These are phyloP conservation scores for Naganishia albida DNA, from an alignment of 1,284 basidiomycete species.

Conservation along the genomic window DNA sequence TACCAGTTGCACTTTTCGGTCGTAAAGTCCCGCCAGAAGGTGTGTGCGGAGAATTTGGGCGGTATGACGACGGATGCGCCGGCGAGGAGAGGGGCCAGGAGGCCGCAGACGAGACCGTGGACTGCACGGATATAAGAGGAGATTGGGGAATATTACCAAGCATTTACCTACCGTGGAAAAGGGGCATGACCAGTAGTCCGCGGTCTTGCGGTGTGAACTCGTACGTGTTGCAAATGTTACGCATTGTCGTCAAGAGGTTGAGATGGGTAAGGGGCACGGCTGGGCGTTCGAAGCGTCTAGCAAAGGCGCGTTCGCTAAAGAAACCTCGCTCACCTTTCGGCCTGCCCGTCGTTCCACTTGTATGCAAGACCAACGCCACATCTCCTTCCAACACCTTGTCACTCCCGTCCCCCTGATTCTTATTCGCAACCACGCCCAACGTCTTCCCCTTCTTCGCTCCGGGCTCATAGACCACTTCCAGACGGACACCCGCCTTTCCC, in stretches of 20 bases:
- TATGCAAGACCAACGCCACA: slow-evolving; percentile 61
- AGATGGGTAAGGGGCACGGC: slow-evolving; percentile 65
- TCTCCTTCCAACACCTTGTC: slow-evolving; percentile 52
- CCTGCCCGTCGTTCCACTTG: slow-evolving; percentile 62
- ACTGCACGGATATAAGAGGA: neutral
- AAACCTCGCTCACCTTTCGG: slow-evolving; percentile 54
- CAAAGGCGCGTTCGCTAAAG: neutral
- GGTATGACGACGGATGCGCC: slow-evolving; percentile 65
- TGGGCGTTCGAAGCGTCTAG: slow-evolving; percentile 40
- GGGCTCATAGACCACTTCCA: slow-evolving; percentile 28
- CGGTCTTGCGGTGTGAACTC: slow-evolving; percentile 56
- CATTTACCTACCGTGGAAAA: slow-evolving; percentile 62
- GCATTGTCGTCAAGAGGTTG: slow-evolving; percentile 63
- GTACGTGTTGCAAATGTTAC: slow-evolving; percentile 63
- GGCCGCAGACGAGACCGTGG: slow-evolving; percentile 63
- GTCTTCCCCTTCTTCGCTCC: slow-evolving; percentile 6
- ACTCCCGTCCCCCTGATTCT: slow-evolving; percentile 26
- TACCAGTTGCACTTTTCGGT: slow-evolving; percentile 60
- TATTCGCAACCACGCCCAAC: slow-evolving; percentile 26
- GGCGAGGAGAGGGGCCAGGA: slow-evolving; percentile 63
- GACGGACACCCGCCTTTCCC: slow-evolving; percentile 34
- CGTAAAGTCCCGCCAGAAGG: slow-evolving; percentile 64
- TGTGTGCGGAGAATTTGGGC: slow-evolving; percentile 60
- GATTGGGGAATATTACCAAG: neutral
- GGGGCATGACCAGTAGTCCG: slow-evolving; percentile 65